A percentile compares a stretch with the other conserved stretches of the same genome.
These are phyloP conservation scores for Ophiostoma sp. DNA, from an alignment of 2,329 filamentous ascomycete genomes.

Conservation along the genomic window DNA sequence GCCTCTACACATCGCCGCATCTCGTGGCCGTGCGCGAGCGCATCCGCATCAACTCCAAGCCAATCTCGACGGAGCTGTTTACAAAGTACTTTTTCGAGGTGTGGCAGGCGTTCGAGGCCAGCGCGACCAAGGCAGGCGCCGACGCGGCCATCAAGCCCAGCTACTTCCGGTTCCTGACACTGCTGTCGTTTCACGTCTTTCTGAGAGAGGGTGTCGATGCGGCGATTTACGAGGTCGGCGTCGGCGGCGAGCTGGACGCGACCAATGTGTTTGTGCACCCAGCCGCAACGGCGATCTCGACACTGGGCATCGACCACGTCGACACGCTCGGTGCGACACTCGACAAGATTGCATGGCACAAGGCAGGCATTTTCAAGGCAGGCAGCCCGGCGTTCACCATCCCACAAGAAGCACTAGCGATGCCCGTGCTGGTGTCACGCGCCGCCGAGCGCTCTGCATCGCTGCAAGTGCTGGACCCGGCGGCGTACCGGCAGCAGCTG, in stretches of 20 bases:
- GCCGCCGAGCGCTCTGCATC: slow-evolving; percentile 43
- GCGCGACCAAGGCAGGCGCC: slow-evolving; percentile 30
- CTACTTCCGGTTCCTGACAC: slow-evolving; percentile 57
- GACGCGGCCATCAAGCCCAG: slow-evolving; percentile 42
- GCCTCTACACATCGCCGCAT: slow-evolving; percentile 65
- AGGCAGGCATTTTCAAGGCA: slow-evolving; percentile 62
- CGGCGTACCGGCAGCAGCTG: slow-evolving; percentile 18
- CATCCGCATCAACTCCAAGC: slow-evolving; percentile 55
- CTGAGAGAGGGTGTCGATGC: slow-evolving; percentile 56
- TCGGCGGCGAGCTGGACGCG: slow-evolving; percentile 63
- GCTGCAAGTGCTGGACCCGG: slow-evolving; percentile 27
- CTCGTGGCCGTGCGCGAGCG: slow-evolving; percentile 62
- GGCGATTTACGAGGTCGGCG: slow-evolving; percentile 61
- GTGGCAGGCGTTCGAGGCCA: slow-evolving; percentile 46
- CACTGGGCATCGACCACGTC: slow-evolving; percentile 65
- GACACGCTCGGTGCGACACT: slow-evolving; percentile 56
- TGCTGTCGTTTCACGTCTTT: slow-evolving; percentile 64
- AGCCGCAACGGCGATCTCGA: slow-evolving; percentile 55
- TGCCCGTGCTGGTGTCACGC: slow-evolving; percentile 46
- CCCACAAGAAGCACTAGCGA: slow-evolving; percentile 40
- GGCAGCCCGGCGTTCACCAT: slow-evolving; percentile 56
- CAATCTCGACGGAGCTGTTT: slow-evolving; percentile 55
- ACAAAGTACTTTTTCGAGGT: slow-evolving; percentile 63
- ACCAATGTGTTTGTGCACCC: slow-evolving; percentile 59
- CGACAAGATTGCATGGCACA: slow-evolving; percentile 66